Base-by-base conservation (phyloP, 768 basidiomycete species). In the Boletus subparvulus region DNA sequence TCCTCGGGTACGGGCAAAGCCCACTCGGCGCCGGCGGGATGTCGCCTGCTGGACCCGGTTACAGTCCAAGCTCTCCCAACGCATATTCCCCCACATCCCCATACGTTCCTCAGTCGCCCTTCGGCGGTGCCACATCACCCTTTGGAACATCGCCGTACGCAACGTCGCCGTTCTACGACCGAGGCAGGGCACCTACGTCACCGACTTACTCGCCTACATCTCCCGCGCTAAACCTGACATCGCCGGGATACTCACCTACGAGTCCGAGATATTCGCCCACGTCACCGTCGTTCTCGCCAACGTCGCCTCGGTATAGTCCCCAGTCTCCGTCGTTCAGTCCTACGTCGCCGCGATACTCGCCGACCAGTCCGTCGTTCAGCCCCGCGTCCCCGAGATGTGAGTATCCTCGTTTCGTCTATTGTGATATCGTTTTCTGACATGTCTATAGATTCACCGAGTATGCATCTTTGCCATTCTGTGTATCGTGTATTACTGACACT, bases 251-350 rank as follows among this genome's bases (percentile, higher is more conserved):
- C 60, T 81, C 80, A 4, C 77, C 81, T 1, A 81, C 91, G 14
- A 91, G 90, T 66, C 89, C 90, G 19, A 80, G 86, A n/a, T 91
- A 92, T 69, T 93, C 90, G 4, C 90, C 88, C 0, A 92, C 90
- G 1, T 91, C 87, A 1, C 89, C 88, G 3, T 87, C 87, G 21
- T 92, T 90, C 78, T 93, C 91, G 3, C 90, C 90, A 0, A 90
- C 91, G 0, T 90, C 88, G 6, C 91, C 91, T 9, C 82, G 85
- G 28, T 93, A 90, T 71, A 91, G 89, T 58, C 94, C 93, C 0
- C 89, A 93, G 58, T 93, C 91, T 2, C 94, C 94, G 10, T 88
- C 90, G 14, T 96, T 91, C 75, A 89, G 86, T 58, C 94, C 93
- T 1, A 92, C 93, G 12, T 94, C 92, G 3, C 94, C 92, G 14